These are phyloP conservation scores for Xeromyces bisporus DNA, from an alignment of 495 filamentous ascomycete species.

Conservation along the genomic window DNA sequence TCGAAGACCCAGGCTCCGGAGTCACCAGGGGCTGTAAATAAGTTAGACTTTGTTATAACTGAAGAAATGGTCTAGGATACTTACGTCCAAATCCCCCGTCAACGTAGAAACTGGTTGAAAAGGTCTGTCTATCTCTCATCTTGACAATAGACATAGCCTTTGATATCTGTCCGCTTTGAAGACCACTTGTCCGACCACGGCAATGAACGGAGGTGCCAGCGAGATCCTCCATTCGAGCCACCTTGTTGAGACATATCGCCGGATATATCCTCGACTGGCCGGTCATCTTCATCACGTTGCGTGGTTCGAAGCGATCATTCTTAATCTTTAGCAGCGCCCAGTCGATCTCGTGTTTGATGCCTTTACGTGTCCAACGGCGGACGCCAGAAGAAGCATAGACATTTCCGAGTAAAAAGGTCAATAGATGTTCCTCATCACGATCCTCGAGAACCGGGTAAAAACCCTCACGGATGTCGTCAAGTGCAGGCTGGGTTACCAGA, in stretches of 20 bases:
- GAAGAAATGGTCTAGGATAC: slow-evolving; percentile 4
- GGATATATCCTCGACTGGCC: slow-evolving; percentile 5
- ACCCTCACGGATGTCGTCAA: slow-evolving; percentile 67
- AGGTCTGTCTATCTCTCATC: slow-evolving; percentile 63
- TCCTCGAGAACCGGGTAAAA: slow-evolving; percentile 53
- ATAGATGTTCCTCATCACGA: slow-evolving; percentile 55
- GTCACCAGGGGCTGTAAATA: slow-evolving; percentile 54
- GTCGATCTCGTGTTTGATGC: slow-evolving; percentile 77
- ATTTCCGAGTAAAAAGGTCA: slow-evolving; percentile 60
- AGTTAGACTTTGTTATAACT: neutral
- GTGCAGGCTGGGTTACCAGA: slow-evolving; percentile 70
- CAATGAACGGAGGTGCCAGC: slow-evolving; percentile 67
- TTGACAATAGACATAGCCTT: slow-evolving; percentile 64
- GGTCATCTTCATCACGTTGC: slow-evolving; percentile 40
- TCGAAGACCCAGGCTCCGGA: slow-evolving; percentile 90
- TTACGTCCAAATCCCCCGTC: slow-evolving; percentile 51
- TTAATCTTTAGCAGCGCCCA: slow-evolving; percentile 84
- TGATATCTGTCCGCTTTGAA: slow-evolving; percentile 60
- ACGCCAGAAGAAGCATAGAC: slow-evolving; percentile 82
- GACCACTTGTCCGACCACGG: slow-evolving; percentile 76
- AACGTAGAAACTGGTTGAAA: slow-evolving; percentile 68
- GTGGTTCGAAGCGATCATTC: slow-evolving; percentile 47
- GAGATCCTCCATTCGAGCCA: slow-evolving; percentile 36
- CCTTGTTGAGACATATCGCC: slow-evolving; percentile 24
- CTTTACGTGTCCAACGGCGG: slow-evolving; percentile 45